Base-by-base conservation (phyloP, 2,329 filamentous ascomycete species). In the Gyromitra esculenta region DNA sequence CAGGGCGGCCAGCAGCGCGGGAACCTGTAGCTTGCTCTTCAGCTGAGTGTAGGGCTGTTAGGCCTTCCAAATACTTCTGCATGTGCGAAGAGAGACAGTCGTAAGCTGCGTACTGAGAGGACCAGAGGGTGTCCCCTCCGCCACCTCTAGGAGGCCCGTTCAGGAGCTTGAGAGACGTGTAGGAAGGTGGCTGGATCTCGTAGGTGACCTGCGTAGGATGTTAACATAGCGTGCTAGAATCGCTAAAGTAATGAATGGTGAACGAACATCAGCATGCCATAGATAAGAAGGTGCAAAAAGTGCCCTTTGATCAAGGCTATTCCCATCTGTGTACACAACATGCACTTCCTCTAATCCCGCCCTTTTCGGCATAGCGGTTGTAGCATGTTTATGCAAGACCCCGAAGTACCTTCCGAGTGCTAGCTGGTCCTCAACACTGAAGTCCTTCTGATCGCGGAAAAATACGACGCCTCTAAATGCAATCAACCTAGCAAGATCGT, bases 111-210 rank as follows among this genome's bases (percentile, higher is more conserved):
- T 89, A 89, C 79, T 87, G 86, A 0, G 86, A 88, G 1, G 87
- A 86, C 87, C 87, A 89, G 52, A 88, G 84, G 0, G 87, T 89
- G 78, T 88, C 87, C 45, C 87, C 87, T 25, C 87, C 87, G 9
- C 86, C 87, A 35, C 87, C 87, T 5, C 84, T 84, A 5, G 87
- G 86, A 45, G 87, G 87, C 0, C 87, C 87, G 0, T 84, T 84
- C 6, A 89, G 83, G 1, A 89, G 82, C 80, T 88, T 88, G 21
- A 89, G 83, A 1, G 85, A 86, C 8, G 87, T 89, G 81, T 88
- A 89, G 1, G 87, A 88, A 7, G 87, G 87, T 18, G 87, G 87
- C 81, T 88, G 87, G 6, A 87, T 79, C 80, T 89, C 87, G 66
- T 88, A 89, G 0, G 87, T 88, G 11, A 88, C 86, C 76, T 77